Evolutionary conservation across 164 flowering plant genomes (phyloP).

Genomic region (Nelumbo lutea): DNA sequence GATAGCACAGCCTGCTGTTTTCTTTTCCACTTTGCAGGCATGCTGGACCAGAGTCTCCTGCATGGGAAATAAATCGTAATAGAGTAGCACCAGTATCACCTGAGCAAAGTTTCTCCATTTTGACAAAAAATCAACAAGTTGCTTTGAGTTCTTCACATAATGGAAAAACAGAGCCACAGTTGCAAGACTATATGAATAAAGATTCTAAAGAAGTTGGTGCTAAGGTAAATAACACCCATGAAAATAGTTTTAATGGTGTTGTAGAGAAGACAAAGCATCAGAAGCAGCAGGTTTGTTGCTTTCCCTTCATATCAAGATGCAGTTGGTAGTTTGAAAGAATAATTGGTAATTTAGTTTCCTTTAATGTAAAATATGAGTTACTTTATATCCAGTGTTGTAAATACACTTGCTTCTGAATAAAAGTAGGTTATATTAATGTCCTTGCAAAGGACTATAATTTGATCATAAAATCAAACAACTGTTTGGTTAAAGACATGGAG

Average conservation of each 20-base stretch:
- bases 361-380: too few species aligned
- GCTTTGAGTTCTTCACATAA: slow-evolving; percentile 14
- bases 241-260: slow-evolving; percentile 8
- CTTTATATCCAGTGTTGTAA: too few species aligned
- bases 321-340: too few species aligned
- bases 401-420: too few species aligned
- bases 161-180: slow-evolving; percentile 12
- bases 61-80: slow-evolving; percentile 22
- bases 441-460: too few species aligned
- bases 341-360: too few species aligned
- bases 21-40: slow-evolving; percentile 26
- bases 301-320: not conserved
- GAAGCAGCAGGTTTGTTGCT: slow-evolving; percentile 33
- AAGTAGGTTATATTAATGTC: too few species aligned
- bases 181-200: slow-evolving; percentile 7
- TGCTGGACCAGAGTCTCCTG: slow-evolving; percentile 22
- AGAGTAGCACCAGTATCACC: slow-evolving; percentile 34
- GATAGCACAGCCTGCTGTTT: not conserved
- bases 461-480: too few species aligned
- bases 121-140: slow-evolving; percentile 17
- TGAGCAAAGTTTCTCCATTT: slow-evolving; percentile 14
- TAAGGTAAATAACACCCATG: slow-evolving; percentile 20
- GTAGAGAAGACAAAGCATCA: slow-evolving; percentile 7
- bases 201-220: slow-evolving; percentile 4
- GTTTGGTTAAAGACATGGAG: too few species aligned